These are phyloP conservation scores for Diplodia seriata DNA, from an alignment of 2,329 filamentous ascomycete genomes.

Conservation along the genomic window DNA sequence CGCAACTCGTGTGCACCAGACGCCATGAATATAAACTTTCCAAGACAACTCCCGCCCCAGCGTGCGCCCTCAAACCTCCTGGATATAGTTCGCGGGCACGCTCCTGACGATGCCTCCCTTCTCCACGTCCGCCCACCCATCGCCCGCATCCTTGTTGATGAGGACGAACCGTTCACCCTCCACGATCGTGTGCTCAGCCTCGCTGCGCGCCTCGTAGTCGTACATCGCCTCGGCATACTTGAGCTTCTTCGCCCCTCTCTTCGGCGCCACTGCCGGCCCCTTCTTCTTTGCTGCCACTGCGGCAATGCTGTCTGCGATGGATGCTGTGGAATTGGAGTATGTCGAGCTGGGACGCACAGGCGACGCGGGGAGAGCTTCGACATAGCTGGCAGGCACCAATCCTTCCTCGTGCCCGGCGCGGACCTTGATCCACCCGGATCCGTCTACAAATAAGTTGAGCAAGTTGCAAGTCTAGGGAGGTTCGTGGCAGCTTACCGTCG, in stretches of 20 bases:
- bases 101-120: slow-evolving; percentile 85
- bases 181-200: slow-evolving; percentile 85
- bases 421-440: slow-evolving; percentile 89
- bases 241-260: slow-evolving; percentile 89
- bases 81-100: slow-evolving; percentile 93
- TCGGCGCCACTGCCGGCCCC: slow-evolving; percentile 88
- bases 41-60: slow-evolving; percentile 4
- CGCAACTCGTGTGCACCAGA: slow-evolving; percentile 19
- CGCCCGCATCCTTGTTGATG: slow-evolving; percentile 84
- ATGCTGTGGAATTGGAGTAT: slow-evolving; percentile 78
- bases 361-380: slow-evolving; percentile 67
- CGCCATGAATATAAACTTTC: slow-evolving; percentile 23
- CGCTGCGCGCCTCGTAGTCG: slow-evolving; percentile 84
- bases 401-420: slow-evolving; percentile 77
- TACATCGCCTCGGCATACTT: slow-evolving; percentile 94
- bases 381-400: slow-evolving; percentile 84
- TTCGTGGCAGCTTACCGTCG: slow-evolving; percentile 71
- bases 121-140: slow-evolving; percentile 97
- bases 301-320: slow-evolving; percentile 62
- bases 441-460: slow-evolving; percentile 64
- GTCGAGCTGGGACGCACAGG: slow-evolving; percentile 61
- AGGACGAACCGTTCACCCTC: slow-evolving; percentile 94
- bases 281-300: slow-evolving; percentile 72
- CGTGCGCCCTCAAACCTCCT: slow-evolving; percentile 60
- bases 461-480: slow-evolving; percentile 12